Conservation (phyloP, 2,329 filamentous ascomycete species). For the Fusarium coffeatum region DNA sequence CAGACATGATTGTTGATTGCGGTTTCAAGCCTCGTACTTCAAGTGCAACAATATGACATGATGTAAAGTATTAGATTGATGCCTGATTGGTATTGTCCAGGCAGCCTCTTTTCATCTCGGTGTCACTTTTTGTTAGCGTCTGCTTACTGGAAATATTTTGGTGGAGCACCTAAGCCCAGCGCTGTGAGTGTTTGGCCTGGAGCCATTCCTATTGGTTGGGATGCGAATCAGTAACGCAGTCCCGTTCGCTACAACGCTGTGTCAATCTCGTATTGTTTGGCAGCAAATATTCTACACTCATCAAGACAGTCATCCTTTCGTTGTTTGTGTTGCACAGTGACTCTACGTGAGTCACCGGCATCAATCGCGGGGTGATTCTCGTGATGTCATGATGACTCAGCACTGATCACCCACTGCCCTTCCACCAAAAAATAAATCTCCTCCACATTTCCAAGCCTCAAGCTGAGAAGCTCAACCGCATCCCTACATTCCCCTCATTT, state of each 20-base stretch:
- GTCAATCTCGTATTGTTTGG: background rate
- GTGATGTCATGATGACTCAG: conserved; percentile 30
- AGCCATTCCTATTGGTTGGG: background rate
- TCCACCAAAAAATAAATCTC: conserved; percentile 10
- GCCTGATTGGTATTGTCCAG: background rate
- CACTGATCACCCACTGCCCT: conserved; percentile 3
- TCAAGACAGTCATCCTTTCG: background rate
- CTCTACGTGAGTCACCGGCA: background rate
- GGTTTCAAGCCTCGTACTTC: background rate
- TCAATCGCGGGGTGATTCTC: background rate
- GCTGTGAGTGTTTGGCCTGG: background rate
- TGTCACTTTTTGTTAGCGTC: background rate
- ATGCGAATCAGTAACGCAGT: background rate
- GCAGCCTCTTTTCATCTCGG: background rate
- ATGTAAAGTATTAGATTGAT: background rate
- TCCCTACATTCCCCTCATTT: background rate
- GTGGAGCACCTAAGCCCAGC: background rate
- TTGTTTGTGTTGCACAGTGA: background rate
- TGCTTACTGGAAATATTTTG: background rate
- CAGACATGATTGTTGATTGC: background rate
- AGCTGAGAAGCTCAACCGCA: background rate
- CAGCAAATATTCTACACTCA: background rate
- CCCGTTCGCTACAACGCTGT: background rate
- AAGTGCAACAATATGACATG: background rate
- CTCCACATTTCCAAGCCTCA: background rate